These are phyloP conservation scores for Simplicillium sp. DNA, from an alignment of 2,329 filamentous ascomycete genomes.

Conservation along the genomic window DNA sequence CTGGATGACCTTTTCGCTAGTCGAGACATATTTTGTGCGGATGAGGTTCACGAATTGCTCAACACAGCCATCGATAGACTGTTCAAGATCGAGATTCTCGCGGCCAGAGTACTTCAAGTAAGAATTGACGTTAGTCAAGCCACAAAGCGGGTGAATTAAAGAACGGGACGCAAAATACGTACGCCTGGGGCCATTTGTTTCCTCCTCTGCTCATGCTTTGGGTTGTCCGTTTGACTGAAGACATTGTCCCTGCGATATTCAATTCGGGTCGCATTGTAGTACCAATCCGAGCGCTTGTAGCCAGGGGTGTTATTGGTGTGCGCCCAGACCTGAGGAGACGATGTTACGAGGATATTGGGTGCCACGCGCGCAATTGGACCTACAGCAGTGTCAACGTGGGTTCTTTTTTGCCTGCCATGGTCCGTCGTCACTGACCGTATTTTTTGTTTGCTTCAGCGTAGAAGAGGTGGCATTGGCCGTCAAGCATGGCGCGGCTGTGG, in stretches of 20 bases:
- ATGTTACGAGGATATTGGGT: conserved; percentile 38
- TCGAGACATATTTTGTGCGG: conserved; percentile 30
- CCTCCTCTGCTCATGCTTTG: conserved; percentile 31
- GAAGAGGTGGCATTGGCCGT: conserved; percentile 13
- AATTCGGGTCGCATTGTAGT: conserved; percentile 32
- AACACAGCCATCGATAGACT: conserved; percentile 36
- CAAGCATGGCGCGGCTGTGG: conserved; percentile 14
- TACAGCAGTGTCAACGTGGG: neutral
- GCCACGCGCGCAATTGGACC: conserved; percentile 25
- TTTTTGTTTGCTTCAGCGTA: conserved; percentile 15
- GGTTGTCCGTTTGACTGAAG: conserved; percentile 39
- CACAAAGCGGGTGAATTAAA: neutral
- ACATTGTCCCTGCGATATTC: conserved; percentile 42
- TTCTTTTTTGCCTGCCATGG: no score
- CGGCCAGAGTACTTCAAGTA: conserved; percentile 39
- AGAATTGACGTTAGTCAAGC: neutral
- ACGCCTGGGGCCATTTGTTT: conserved; percentile 43
- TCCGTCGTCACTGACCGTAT: conserved; percentile 13
- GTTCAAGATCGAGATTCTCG: conserved; percentile 41
- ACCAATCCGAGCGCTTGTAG: conserved; percentile 33
- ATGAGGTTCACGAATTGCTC: conserved; percentile 34
- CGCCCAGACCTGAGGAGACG: conserved; percentile 35
- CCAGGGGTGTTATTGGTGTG: conserved; percentile 30
- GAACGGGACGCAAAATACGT: conserved; percentile 8
- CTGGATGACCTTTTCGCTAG: conserved; percentile 12